Conservation (phyloP, 768 basidiomycete species). For the Tylopilus sp. region DNA sequence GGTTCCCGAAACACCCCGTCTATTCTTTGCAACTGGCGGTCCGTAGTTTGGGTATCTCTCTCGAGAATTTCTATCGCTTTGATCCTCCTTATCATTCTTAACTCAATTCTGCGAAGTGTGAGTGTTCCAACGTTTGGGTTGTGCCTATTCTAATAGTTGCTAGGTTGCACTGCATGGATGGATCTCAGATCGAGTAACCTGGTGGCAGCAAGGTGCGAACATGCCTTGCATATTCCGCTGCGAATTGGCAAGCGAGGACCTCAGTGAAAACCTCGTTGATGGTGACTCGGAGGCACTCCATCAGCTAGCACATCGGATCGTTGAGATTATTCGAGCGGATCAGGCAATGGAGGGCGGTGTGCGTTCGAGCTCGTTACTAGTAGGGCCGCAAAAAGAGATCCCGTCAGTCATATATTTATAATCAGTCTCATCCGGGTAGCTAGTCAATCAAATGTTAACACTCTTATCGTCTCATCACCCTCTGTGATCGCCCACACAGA, state of each 20-base stretch:
- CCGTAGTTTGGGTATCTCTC: background rate
- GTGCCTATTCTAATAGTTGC: background rate
- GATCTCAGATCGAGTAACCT: no score
- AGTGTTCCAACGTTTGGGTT: background rate
- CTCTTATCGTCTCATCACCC: no score
- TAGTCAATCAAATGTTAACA: no score
- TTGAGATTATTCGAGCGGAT: background rate
- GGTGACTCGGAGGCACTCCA: background rate
- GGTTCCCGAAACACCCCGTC: background rate
- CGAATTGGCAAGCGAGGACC: background rate
- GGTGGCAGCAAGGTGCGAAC: no score
- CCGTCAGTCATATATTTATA: background rate
- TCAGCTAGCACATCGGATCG: background rate
- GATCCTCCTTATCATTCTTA: background rate
- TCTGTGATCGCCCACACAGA: background rate
- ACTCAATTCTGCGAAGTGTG: background rate
- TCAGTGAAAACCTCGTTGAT: background rate
- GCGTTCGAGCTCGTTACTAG: no score
- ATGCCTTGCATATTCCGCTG: background rate
- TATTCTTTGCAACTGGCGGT: no score
- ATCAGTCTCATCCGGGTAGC: no score
- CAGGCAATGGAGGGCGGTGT: no score
- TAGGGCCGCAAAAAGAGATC: background rate
- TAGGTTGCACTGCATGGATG: background rate
- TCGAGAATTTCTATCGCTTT: background rate